These are phyloP conservation scores for Erysimum cheiri DNA, from an alignment of 441 rosid genomes.

Conservation along the genomic window DNA sequence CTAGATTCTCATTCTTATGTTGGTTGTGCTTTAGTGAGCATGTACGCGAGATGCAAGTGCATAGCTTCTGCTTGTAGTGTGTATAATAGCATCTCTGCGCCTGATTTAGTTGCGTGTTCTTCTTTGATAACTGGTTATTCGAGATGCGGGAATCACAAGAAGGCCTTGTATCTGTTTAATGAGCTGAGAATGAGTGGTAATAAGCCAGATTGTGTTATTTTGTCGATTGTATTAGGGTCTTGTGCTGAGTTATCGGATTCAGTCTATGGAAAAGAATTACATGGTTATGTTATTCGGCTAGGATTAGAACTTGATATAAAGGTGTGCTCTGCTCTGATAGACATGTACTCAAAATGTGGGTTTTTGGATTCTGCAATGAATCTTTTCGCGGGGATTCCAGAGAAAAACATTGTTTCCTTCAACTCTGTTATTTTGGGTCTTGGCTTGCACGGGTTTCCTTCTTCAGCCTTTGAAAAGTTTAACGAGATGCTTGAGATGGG, in stretches of 20 bases:
- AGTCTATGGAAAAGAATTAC: slow-evolving; percentile 60
- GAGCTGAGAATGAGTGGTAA: slow-evolving; percentile 55
- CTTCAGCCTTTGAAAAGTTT: slow-evolving; percentile 64
- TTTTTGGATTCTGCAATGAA: slow-evolving; percentile 52
- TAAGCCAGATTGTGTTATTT: slow-evolving; percentile 65
- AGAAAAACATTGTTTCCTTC: slow-evolving; percentile 60
- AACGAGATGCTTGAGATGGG: slow-evolving; percentile 55
- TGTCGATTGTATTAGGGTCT: slow-evolving; percentile 62
- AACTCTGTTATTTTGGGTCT: slow-evolving; percentile 75
- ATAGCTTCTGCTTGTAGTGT: slow-evolving; percentile 63
- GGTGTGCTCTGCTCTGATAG: slow-evolving; percentile 74
- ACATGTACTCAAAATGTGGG: slow-evolving; percentile 90
- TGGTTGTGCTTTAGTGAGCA: slow-evolving; percentile 65
- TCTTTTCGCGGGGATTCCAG: slow-evolving; percentile 53
- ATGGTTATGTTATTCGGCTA: slow-evolving; percentile 60
- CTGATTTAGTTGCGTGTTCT: slow-evolving; percentile 83
- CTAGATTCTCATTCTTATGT: slow-evolving; percentile 63
- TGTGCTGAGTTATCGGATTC: slow-evolving; percentile 61
- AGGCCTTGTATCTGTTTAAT: slow-evolving; percentile 55
- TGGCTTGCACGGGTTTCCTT: slow-evolving; percentile 76
- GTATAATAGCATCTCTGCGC: slow-evolving; percentile 53
- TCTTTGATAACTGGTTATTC: slow-evolving; percentile 75
- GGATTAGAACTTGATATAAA: slow-evolving; percentile 63
- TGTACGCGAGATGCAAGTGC: slow-evolving; percentile 71
- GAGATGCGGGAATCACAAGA: slow-evolving; percentile 60